phyloP scores from a whole-genome alignment of 768 basidiomycete species.

The Arthromyces matolae region DNA sequence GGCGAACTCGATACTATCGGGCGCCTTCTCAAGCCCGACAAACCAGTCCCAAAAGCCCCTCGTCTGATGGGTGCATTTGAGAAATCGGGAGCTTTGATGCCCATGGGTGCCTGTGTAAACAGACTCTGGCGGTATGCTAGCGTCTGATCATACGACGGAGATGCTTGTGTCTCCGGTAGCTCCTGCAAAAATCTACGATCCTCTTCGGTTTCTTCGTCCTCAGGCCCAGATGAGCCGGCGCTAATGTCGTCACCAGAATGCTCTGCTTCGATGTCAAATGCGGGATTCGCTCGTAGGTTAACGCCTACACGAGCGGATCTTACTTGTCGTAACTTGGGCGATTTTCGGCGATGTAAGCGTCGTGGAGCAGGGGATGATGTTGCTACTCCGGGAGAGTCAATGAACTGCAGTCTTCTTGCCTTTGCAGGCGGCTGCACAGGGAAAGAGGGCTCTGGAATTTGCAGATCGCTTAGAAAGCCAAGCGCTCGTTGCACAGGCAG shows the following conservation, averaged over 20 bases:
- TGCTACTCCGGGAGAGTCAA: constrained; percentile 24
- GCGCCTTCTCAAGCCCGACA: constrained; percentile 18
- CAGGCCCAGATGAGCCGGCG: constrained; percentile 53
- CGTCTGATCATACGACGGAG: constrained; percentile 71
- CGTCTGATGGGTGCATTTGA: constrained; percentile 43
- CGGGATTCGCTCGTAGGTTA: constrained; percentile 24
- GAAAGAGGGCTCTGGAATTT: constrained; percentile 26
- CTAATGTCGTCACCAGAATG: constrained; percentile 83
- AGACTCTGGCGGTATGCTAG: constrained; percentile 68
- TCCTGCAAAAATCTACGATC: constrained; percentile 67
- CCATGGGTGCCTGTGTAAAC: constrained; percentile 59
- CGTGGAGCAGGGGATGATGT: constrained; percentile 31
- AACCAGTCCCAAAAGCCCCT: constrained; percentile 35
- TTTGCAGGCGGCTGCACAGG: constrained; percentile 22
- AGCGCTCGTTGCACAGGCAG: constrained; percentile 16
- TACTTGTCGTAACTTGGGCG: constrained; percentile 26
- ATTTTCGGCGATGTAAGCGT: constrained; percentile 33
- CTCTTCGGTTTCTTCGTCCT: constrained; percentile 61
- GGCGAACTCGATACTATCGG: constrained; percentile 58
- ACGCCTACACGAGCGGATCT: background rate
- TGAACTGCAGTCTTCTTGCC: constrained; percentile 20
- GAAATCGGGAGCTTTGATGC: constrained; percentile 49
- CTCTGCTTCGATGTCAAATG: constrained; percentile 66
- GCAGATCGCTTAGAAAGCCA: constrained; percentile 11
- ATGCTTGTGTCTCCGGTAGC: constrained; percentile 60